Evolutionary conservation across 305 asterid species (phyloP).

Genomic region (Striga hermonthica): DNA sequence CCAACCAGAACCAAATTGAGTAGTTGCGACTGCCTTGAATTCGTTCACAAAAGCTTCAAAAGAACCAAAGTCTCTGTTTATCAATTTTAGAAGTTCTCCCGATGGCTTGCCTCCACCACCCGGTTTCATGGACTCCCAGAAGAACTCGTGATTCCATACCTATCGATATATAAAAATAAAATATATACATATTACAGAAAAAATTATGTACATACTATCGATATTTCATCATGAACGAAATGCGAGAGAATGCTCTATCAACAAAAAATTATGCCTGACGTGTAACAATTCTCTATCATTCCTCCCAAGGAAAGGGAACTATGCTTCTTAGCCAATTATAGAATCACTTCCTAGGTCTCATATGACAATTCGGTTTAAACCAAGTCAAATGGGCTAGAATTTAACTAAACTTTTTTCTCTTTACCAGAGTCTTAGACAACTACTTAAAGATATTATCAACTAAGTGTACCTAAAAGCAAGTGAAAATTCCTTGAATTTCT

Average conservation of each 20-base stretch:
- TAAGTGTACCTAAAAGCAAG: background rate
- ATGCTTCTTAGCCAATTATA: too few relatives aligned
- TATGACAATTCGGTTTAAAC: background rate
- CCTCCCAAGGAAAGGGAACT: too few relatives aligned
- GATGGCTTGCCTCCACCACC: slow-evolving; percentile 94
- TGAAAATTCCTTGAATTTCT: background rate
- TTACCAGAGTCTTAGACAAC: background rate
- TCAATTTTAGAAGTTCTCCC: slow-evolving; percentile 61
- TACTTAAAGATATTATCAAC: background rate
- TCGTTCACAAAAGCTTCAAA: slow-evolving; percentile 68
- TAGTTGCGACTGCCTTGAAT: slow-evolving; percentile 83
- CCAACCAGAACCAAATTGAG: slow-evolving; percentile 98
- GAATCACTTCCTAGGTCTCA: background rate
- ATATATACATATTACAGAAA: background rate
- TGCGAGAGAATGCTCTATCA: slow-evolving; percentile 5
- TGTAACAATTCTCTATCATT: background rate
- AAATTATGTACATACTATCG: too few relatives aligned
- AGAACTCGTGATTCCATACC: slow-evolving; percentile 97
- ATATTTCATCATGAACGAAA: slow-evolving; percentile 6
- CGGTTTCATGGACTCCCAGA: slow-evolving; percentile 96
- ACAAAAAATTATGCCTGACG: slow-evolving; percentile 12
- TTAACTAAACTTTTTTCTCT: background rate
- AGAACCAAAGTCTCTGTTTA: slow-evolving; percentile 91
- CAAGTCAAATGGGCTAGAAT: background rate
- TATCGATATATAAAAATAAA: slow-evolving; percentile 26